phyloP scores from a whole-genome alignment of 2,329 filamentous ascomycete genomes.

The Blastomyces silverae region DNA sequence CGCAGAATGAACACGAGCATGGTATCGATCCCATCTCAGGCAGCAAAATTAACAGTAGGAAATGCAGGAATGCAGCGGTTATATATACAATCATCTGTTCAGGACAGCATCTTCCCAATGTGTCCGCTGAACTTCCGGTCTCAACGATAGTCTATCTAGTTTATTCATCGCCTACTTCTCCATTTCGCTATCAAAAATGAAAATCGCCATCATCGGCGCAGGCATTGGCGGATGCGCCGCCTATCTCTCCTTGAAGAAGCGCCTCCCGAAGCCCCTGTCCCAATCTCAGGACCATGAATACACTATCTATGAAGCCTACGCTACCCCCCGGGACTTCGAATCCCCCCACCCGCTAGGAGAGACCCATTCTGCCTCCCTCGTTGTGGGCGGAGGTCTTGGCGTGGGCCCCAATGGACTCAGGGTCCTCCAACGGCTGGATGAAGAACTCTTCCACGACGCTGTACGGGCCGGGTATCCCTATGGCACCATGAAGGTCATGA shows the following conservation, averaged over 20 bases:
- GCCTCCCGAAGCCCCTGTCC: conserved; percentile 28
- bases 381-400: conserved; percentile 37
- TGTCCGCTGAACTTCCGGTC: background rate
- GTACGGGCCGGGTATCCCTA: conserved; percentile 33
- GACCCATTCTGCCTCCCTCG: conserved; percentile 31
- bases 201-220: conserved; percentile 41
- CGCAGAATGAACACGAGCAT: background rate
- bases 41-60: background rate
- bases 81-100: background rate
- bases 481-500: conserved; percentile 31
- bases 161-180: background rate
- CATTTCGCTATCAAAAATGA: conserved; percentile 28
- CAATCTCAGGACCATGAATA: conserved; percentile 26
- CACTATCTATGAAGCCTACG: conserved; percentile 39
- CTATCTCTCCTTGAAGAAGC: conserved; percentile 39
- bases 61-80: background rate
- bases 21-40: background rate
- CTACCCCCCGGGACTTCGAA: conserved; percentile 27
- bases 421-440: conserved; percentile 35
- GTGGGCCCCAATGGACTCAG: conserved; percentile 38
- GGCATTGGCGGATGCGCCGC: conserved; percentile 38
- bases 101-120: background rate
- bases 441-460: conserved; percentile 31
- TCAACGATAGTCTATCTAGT: background rate
- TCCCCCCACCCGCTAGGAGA: conserved; percentile 21